Conservation (phyloP, 192 early-diverging fungal species). For the Coemansia sp. region DNA sequence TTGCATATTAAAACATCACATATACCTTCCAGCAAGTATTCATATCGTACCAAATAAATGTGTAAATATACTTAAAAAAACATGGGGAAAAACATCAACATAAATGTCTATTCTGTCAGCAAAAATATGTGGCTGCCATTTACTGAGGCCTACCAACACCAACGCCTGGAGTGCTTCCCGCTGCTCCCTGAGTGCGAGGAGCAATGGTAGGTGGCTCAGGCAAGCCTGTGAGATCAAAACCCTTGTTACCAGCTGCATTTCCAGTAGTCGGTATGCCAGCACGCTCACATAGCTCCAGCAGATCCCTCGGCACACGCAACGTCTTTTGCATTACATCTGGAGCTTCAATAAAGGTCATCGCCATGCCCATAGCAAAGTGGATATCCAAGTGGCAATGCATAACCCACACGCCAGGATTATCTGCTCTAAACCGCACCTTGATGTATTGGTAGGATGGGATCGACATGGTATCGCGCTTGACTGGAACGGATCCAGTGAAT, state of each 20-base stretch:
- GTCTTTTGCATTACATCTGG: slow-evolving; percentile 52
- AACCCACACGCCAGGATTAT: slow-evolving; percentile 75
- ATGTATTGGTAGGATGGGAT: slow-evolving; percentile 54
- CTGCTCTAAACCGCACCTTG: slow-evolving; percentile 61
- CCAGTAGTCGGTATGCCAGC: slow-evolving; percentile 53
- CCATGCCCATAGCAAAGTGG: slow-evolving; percentile 60
- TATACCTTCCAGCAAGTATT: too few species aligned
- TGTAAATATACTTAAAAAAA: too few species aligned
- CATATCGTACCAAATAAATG: too few species aligned
- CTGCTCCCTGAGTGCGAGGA: neutral
- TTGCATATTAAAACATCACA: too few species aligned
- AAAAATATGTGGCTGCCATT: too few species aligned
- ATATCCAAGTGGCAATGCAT: slow-evolving; percentile 68
- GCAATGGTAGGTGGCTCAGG: slow-evolving; percentile 1
- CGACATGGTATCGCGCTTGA: slow-evolving; percentile 59
- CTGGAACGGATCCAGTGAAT: slow-evolving; percentile 39
- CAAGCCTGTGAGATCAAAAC: slow-evolving; percentile 35
- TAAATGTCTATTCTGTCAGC: too few species aligned
- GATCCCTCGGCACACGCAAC: slow-evolving; percentile 36
- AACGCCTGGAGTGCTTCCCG: neutral
- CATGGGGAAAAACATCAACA: too few species aligned
- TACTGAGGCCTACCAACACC: neutral
- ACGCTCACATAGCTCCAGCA: slow-evolving; percentile 56
- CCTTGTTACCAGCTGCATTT: slow-evolving; percentile 66
- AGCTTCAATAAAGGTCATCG: slow-evolving; percentile 37